Base-by-base conservation (phyloP, 2,329 filamentous ascomycete genomes). In the Cadophora luteo-olivacea region DNA sequence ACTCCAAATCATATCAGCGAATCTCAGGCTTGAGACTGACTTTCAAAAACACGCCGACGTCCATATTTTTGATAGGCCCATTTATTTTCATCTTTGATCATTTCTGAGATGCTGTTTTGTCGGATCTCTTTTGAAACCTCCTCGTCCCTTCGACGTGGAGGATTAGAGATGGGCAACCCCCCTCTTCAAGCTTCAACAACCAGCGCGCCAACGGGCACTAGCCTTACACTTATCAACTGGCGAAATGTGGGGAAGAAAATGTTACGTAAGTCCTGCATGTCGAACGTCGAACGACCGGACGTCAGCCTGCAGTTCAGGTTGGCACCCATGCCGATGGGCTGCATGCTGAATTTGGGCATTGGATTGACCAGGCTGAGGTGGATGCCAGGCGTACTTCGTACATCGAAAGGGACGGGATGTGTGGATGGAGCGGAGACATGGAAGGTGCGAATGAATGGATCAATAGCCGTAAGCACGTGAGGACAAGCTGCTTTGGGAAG, bases 191-290 rank as follows among this genome's bases (percentile, higher is more conserved):
- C 38, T 48, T 12, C 22, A 29, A 38, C 33, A 29, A 19, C 41
- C 41, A 19, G 19, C 41, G 33, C 29, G 19, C 61, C 48, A 32
- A 41, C 51, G 38, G 54, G 38, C 64, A 66, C 64, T 61, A 65
- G 52, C 29, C 45, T 16, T 25, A 64, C 19, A 51, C 24, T 55
- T 60, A 64, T 68, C 67, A 54, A 45, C 12, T 22, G 32, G 60
- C 36, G 33, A 60, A 61, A 29, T 65, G 60, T 64, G 68, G 68
- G 68, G 64, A 61, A 67, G 68, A 65, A 69, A 64, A 54, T 45
- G 61, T 67, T 69, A 69, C 68, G 68, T 69, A 67, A 69, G 61
- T 62, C 6, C 52, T 33, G 54, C 41, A 29, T 54, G 25, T 14
- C 33, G 29, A 54, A 19, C 24, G 19, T n/a, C 36, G 12, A 9